Percentiles rank a stretch among this genome's conserved stretches.
Conservation (phyloP, 2,329 filamentous ascomycete species). For the Neopestalotiopsis sp. region DNA sequence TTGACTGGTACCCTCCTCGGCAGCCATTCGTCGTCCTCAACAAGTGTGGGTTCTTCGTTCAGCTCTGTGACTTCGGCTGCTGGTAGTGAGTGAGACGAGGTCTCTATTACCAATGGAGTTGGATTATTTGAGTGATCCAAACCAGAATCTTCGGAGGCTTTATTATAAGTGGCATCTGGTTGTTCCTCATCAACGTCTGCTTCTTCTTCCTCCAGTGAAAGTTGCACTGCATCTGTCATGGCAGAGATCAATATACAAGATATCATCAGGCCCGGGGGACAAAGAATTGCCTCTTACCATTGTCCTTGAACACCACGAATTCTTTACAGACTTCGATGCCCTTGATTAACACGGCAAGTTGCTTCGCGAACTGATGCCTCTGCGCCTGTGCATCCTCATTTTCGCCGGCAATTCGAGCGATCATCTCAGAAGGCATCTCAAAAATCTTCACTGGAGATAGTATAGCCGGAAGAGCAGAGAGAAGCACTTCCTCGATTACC, state of each 20-base stretch:
- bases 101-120: too few species aligned
- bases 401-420: slow-evolving; percentile 47
- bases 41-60: too few species aligned
- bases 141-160: too few species aligned
- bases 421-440: slow-evolving; percentile 40
- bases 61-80: too few species aligned
- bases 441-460: slow-evolving; percentile 45
- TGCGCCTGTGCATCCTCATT: slow-evolving; percentile 41
- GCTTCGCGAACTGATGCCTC: slow-evolving; percentile 42
- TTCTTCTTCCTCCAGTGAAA: not conserved
- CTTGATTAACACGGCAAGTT: slow-evolving; percentile 43
- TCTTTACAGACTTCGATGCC: slow-evolving; percentile 44
- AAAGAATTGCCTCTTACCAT: not conserved
- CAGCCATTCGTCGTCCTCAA: too few species aligned
- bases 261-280: too few species aligned
- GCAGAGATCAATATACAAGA: not conserved
- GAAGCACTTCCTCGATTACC: slow-evolving; percentile 46
- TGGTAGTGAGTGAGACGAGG: too few species aligned
- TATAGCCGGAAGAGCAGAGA: slow-evolving; percentile 42
- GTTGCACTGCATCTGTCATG: not conserved
- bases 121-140: too few species aligned
- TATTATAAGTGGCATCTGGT: too few species aligned
- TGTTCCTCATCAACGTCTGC: too few species aligned
- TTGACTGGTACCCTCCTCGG: rapidly evolving
- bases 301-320: slow-evolving; percentile 30